phyloP scores from a whole-genome alignment of 2,329 filamentous ascomycete genomes.

The Penicillium sclerotigenum region DNA sequence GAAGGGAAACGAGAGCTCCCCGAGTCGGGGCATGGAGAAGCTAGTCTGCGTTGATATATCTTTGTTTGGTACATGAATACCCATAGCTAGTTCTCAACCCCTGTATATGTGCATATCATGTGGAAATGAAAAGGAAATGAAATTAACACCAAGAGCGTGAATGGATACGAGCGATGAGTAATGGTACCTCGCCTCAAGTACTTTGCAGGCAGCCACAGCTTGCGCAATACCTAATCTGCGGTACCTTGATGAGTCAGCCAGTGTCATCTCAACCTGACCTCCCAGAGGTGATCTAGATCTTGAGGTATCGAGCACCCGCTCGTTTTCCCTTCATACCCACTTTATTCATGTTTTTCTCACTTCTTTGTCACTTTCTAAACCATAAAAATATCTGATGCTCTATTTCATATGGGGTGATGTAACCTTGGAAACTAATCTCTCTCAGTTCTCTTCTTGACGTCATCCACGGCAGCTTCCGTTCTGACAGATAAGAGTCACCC shows the following conservation, averaged over 20 bases:
- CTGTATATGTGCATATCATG: not conserved
- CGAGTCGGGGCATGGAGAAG: slow-evolving; percentile 30
- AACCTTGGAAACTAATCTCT: not conserved
- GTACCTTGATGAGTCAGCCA: not conserved
- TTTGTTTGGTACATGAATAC: not conserved
- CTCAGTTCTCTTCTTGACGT: slow-evolving; percentile 19
- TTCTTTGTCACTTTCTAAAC: not conserved
- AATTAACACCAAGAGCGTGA: not conserved
- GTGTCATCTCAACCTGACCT: not conserved
- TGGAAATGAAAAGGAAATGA: not conserved
- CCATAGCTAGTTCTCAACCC: not conserved
- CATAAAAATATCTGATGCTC: not conserved
- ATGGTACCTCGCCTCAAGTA: not conserved
- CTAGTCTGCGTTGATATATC: not conserved
- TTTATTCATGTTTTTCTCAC: not conserved
- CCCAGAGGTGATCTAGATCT: not conserved
- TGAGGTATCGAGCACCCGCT: not conserved
- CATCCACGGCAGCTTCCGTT: slow-evolving; percentile 14
- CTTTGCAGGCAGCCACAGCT: not conserved
- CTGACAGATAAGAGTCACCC: slow-evolving; percentile 2
- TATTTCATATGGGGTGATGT: not conserved
- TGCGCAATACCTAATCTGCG: not conserved
- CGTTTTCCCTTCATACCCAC: not conserved
- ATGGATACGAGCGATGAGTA: not conserved
- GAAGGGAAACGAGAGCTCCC: slow-evolving; percentile 10